Evolutionary conservation across 2,329 filamentous ascomycete genomes (phyloP).

Genomic region (Fusarium humuli): DNA sequence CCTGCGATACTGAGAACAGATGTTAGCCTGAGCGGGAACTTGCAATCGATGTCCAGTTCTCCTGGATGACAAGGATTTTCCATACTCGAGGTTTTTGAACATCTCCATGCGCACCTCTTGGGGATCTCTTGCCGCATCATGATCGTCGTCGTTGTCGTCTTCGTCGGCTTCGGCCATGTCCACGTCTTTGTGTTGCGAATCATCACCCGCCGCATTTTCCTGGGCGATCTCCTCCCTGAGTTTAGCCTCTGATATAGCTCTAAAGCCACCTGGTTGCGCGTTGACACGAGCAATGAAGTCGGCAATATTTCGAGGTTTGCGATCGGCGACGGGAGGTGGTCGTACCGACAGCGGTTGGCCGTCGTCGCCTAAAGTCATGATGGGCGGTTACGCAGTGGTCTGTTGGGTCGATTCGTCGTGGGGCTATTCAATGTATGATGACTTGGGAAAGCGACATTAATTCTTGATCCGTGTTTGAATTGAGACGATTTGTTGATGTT

Average conservation of each 20-base stretch:
- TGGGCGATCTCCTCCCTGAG: slow-evolving; percentile 75
- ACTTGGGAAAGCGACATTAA: neutral
- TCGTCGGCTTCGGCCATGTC: slow-evolving; percentile 62
- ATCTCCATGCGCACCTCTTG: slow-evolving; percentile 68
- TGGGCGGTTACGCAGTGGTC: neutral
- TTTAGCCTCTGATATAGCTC: slow-evolving; percentile 78
- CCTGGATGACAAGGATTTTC: neutral
- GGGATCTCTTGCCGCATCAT: slow-evolving; percentile 59
- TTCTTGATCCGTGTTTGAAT: neutral
- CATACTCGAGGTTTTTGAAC: slow-evolving; percentile 68
- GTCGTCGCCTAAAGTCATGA: slow-evolving; percentile 50
- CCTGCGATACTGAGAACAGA: slow-evolving; percentile 49
- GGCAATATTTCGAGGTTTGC: slow-evolving; percentile 70
- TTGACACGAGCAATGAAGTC: slow-evolving; percentile 85
- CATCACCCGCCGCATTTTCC: slow-evolving; percentile 56
- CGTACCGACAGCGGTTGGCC: slow-evolving; percentile 54
- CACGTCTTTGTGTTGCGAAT: slow-evolving; percentile 59
- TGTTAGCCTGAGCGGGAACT: neutral
- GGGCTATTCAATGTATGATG: neutral
- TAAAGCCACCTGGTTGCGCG: slow-evolving; percentile 81
- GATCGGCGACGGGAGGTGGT: slow-evolving; percentile 64
- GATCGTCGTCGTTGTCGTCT: slow-evolving; percentile 50
- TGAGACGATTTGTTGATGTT: slow-evolving; percentile 7
- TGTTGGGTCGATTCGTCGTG: neutral
- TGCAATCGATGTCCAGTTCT: neutral